phyloP scores from a whole-genome alignment of 192 early-diverging fungal genomes.

The Coemansia umbellata region DNA sequence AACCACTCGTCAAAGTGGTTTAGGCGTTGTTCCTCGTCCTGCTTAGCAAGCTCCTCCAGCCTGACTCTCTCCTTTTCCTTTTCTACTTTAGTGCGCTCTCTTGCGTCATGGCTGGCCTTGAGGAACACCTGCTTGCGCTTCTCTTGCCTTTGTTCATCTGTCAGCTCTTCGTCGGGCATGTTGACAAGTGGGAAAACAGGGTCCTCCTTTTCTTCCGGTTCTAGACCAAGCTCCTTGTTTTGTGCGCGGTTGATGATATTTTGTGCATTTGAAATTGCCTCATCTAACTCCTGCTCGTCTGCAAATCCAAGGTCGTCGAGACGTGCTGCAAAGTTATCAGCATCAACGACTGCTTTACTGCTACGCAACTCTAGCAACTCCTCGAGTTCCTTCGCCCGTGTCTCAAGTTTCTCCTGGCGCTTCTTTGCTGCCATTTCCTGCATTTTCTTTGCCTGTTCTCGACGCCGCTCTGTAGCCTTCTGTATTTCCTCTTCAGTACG shows the following conservation, averaged over 20 bases:
- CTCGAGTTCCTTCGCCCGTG: conserved; percentile 65
- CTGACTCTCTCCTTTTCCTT: conserved; percentile 60
- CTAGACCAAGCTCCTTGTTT: conserved; percentile 79
- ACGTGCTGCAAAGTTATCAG: conserved; percentile 28
- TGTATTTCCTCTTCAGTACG: conserved; percentile 78
- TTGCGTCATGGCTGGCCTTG: conserved; percentile 72
- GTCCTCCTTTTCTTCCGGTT: conserved; percentile 70
- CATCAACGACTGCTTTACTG: conserved; percentile 24
- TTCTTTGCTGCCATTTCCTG: conserved; percentile 79
- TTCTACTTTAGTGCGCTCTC: conserved; percentile 66
- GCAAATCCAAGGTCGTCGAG: conserved; percentile 62
- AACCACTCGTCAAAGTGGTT: conserved; percentile 72
- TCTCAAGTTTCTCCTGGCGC: conserved; percentile 75
- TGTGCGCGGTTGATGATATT: conserved; percentile 63
- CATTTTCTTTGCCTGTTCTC: conserved; percentile 69
- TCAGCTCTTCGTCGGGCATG: conserved; percentile 75
- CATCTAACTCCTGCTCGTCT: conserved; percentile 69
- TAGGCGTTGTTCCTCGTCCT: conserved; percentile 70
- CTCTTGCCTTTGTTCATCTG: conserved; percentile 72
- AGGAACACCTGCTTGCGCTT: conserved; percentile 80
- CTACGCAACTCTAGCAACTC: conserved; percentile 29
- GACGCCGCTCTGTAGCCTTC: conserved; percentile 58
- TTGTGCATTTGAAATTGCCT: conserved; percentile 67
- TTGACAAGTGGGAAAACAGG: conserved; percentile 73
- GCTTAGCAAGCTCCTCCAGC: conserved; percentile 55